Percentiles rank a stretch among this genome's conserved stretches.
These are phyloP conservation scores for Arachnopeziza araneosa DNA, from an alignment of 2,329 filamentous ascomycete genomes.

Conservation along the genomic window DNA sequence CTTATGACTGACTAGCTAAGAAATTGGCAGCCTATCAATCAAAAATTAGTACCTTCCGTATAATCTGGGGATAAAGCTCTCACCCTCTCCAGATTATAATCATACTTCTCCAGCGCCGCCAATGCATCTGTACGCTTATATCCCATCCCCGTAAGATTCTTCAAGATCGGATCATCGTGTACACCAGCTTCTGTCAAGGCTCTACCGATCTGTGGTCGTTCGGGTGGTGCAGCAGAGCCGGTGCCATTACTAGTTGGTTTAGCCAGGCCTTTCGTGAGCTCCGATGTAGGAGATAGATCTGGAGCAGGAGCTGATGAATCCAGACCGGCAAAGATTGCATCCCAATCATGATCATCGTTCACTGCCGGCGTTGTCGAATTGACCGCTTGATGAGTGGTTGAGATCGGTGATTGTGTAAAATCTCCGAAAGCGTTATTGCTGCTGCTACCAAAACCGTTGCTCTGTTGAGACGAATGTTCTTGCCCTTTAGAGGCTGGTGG, in stretches of 20 bases:
- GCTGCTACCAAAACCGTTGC: slow-evolving; percentile 21
- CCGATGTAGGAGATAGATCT: slow-evolving; percentile 3
- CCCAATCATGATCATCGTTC: slow-evolving; percentile 74
- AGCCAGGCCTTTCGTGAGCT: background rate
- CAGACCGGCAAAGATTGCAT: slow-evolving; percentile 82
- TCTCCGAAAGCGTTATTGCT: slow-evolving; percentile 34
- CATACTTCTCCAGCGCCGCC: slow-evolving; percentile 81
- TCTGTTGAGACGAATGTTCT: slow-evolving; percentile 19
- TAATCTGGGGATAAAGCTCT: slow-evolving; percentile 31
- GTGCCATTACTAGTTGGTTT: slow-evolving; percentile 10
- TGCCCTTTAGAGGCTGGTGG: slow-evolving; percentile 29
- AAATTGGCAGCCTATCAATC: slow-evolving; percentile 30
- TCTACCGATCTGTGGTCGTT: slow-evolving; percentile 50
- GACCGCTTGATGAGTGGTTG: slow-evolving; percentile 27
- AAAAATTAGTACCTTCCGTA: slow-evolving; percentile 3
- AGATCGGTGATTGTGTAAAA: slow-evolving; percentile 45
- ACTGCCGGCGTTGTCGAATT: slow-evolving; percentile 31
- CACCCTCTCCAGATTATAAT: slow-evolving; percentile 95
- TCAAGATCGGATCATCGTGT: slow-evolving; percentile 87
- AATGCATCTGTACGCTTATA: slow-evolving; percentile 71
- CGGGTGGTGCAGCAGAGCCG: slow-evolving; percentile 12
- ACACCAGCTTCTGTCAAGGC: slow-evolving; percentile 68
- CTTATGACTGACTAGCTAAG: slow-evolving; percentile 30
- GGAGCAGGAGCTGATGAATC: slow-evolving; percentile 40
- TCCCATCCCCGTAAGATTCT: slow-evolving; percentile 85